These are phyloP conservation scores for Talaromyces piceae DNA, from an alignment of 2,329 filamentous ascomycete genomes.

Conservation along the genomic window DNA sequence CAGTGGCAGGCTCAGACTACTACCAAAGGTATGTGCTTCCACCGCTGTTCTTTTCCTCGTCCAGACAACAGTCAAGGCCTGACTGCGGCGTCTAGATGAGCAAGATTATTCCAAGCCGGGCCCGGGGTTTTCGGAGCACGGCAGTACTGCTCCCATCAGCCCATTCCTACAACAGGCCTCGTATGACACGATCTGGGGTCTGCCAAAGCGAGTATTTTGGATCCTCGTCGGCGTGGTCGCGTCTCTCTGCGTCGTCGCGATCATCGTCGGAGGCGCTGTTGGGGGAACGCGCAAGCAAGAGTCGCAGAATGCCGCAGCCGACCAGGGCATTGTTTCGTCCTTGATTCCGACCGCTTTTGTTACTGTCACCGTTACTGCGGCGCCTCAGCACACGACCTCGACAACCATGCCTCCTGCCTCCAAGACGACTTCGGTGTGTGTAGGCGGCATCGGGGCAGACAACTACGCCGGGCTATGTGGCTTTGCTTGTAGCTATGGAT, in stretches of 20 bases:
- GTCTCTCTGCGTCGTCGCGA: slow-evolving; percentile 1
- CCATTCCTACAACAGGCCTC: neutral
- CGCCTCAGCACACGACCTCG: neutral
- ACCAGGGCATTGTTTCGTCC: neutral
- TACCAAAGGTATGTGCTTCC: neutral
- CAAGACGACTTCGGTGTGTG: slow-evolving; percentile 13
- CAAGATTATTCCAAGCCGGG: neutral
- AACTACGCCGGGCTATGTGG: slow-evolving; percentile 24
- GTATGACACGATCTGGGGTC: slow-evolving; percentile 1
- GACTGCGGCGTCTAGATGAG: neutral
- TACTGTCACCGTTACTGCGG: slow-evolving; percentile 1
- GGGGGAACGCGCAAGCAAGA: neutral
- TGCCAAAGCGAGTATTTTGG: slow-evolving; percentile 6
- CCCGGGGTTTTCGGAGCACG: neutral
- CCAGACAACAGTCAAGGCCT: neutral
- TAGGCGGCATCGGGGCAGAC: slow-evolving; percentile 19
- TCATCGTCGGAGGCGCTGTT: slow-evolving; percentile 6
- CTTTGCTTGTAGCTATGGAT: slow-evolving; percentile 25
- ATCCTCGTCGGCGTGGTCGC: slow-evolving; percentile 1
- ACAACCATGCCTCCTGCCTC: neutral
- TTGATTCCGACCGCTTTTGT: neutral
- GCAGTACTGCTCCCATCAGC: neutral
- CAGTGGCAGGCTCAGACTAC: neutral
- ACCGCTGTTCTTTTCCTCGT: too few species aligned
- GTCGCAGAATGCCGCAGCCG: neutral